Evolutionary conservation across 1,284 basidiomycete species (phyloP).

Genomic region (Heterobasidion irregulare): DNA sequence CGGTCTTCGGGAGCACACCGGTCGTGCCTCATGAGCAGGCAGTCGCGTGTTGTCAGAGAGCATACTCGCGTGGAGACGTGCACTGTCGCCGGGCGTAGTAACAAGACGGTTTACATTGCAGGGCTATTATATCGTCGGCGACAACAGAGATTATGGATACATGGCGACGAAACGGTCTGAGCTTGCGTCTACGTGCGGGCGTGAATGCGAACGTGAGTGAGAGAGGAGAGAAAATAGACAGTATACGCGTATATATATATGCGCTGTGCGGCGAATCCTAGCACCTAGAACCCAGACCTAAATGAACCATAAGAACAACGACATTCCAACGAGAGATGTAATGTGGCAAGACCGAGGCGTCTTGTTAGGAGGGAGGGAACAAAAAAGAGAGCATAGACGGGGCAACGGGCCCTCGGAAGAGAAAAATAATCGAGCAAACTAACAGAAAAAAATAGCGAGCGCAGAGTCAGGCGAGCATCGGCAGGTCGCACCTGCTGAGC

Average conservation of each 20-base stretch:
- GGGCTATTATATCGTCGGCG: constrained; percentile 8
- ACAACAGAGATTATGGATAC: constrained; percentile 10
- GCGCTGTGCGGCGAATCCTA: no score
- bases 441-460: constrained; percentile 1
- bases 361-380: no score
- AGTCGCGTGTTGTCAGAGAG: background rate
- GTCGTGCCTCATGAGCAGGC: no score
- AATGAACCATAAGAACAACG: no score
- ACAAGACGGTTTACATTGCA: background rate
- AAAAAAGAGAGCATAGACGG: no score
- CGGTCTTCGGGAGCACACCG: no score
- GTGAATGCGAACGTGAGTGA: constrained; percentile 2
- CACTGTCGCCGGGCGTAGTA: background rate
- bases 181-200: constrained; percentile 6
- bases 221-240: no score
- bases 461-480: background rate
- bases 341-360: no score
- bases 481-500: constrained; percentile 16
- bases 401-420: background rate
- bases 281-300: no score
- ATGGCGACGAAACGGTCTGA: constrained; percentile 3
- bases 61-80: background rate
- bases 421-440: background rate
- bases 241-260: no score
- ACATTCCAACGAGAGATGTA: no score